Conservation (phyloP, 2,329 filamentous ascomycete species). For the Penicillium hesseltinei region DNA sequence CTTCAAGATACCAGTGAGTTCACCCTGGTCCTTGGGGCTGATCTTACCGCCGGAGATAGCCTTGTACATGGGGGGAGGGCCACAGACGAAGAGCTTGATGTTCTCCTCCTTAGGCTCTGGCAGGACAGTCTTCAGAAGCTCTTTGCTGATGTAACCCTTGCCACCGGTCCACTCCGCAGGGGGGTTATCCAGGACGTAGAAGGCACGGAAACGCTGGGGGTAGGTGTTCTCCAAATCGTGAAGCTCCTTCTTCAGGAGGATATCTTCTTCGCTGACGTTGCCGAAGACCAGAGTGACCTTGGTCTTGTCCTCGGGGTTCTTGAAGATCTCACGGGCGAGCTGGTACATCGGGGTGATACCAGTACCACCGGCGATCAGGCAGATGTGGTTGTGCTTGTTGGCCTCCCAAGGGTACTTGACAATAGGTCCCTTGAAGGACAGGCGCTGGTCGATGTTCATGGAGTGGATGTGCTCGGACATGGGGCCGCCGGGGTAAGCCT, state of each 20-base stretch:
- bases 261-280: conserved; percentile 86
- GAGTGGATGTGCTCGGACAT: conserved; percentile 90
- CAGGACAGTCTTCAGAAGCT: conserved; percentile 89
- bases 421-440: conserved; percentile 92
- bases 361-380: conserved; percentile 79
- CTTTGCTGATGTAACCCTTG: conserved; percentile 82
- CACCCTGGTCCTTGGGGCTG: conserved; percentile 90
- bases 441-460: conserved; percentile 74
- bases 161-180: conserved; percentile 73
- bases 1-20: conserved; percentile 76
- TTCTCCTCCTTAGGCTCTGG: conserved; percentile 89
- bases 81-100: conserved; percentile 96
- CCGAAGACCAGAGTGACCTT: conserved; percentile 95
- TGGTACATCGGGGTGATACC: conserved; percentile 99
- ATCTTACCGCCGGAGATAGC: conserved; percentile 86
- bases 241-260: conserved; percentile 83
- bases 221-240: conserved; percentile 89
- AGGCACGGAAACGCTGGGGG: conserved; percentile 90
- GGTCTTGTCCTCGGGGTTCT: conserved; percentile 93
- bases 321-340: conserved; percentile 86
- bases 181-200: conserved; percentile 87
- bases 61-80: conserved; percentile 90
- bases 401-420: conserved; percentile 86
- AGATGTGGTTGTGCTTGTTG: conserved; percentile 86
- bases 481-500: conserved; percentile 83